phyloP scores from a whole-genome alignment of 2,329 filamentous ascomycete genomes.

The Talaromyces piceae region DNA sequence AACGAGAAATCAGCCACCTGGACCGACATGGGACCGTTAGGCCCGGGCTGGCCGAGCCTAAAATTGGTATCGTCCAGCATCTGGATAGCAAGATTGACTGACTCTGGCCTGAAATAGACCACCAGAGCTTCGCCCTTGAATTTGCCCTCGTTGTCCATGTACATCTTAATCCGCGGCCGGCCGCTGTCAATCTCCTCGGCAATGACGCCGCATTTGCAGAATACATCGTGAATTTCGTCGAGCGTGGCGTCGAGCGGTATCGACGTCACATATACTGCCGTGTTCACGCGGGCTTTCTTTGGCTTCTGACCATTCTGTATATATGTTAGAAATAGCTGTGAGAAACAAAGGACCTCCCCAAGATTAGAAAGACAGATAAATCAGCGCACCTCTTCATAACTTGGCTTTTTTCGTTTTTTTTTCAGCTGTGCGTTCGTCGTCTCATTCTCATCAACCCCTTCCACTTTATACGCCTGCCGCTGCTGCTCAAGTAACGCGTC shows the following conservation, averaged over 20 bases:
- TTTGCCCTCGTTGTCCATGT: conserved; percentile 68
- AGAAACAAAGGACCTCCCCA: background rate
- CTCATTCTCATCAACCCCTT: conserved; percentile 52
- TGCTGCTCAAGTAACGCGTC: conserved; percentile 55
- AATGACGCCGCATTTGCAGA: conserved; percentile 85
- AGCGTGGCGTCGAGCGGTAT: conserved; percentile 72
- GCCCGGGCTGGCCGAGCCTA: conserved; percentile 51
- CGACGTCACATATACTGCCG: conserved; percentile 84
- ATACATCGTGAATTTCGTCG: conserved; percentile 74
- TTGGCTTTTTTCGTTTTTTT: conserved; percentile 49
- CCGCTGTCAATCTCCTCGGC: conserved; percentile 90
- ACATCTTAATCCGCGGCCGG: conserved; percentile 85
- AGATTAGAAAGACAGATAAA: background rate
- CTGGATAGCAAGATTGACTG: conserved; percentile 60
- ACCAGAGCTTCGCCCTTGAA: conserved; percentile 93
- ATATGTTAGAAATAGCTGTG: background rate
- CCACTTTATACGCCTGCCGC: conserved; percentile 53
- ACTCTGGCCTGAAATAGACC: conserved; percentile 91
- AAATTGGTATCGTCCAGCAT: conserved; percentile 58
- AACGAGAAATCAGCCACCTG: conserved; percentile 82
- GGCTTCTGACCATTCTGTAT: conserved; percentile 26
- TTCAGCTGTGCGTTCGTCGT: conserved; percentile 35
- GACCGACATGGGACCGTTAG: conserved; percentile 64
- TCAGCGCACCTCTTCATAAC: conserved; percentile 37
- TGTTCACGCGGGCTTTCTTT: conserved; percentile 58